Conservation (phyloP, 257 asterid species). For the Mitragyna speciosa region DNA sequence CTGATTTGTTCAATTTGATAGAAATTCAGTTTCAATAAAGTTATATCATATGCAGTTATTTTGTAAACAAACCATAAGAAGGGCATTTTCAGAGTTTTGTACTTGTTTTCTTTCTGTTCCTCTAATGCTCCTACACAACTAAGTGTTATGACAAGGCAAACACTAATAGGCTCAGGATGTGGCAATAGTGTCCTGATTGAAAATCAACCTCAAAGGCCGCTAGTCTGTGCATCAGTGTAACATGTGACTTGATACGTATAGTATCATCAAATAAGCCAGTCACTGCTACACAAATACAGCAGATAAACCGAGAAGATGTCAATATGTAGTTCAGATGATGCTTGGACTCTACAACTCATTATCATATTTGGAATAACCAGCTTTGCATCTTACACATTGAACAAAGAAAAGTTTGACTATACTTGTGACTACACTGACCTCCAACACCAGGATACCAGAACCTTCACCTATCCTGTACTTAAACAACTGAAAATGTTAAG, state of each 20-base stretch:
- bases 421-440: slow-evolving; percentile 51
- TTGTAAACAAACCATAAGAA: too few relatives aligned
- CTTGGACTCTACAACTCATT: background rate
- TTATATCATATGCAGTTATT: too few relatives aligned
- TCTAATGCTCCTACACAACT: too few relatives aligned
- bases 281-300: background rate
- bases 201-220: background rate
- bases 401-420: background rate
- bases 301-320: background rate
- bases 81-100: too few relatives aligned
- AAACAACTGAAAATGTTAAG: slow-evolving; percentile 23
- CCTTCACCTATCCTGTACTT: slow-evolving; percentile 91
- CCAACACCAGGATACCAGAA: slow-evolving; percentile 82
- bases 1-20: too few relatives aligned
- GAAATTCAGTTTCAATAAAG: too few relatives aligned
- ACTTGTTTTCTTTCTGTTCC: too few relatives aligned
- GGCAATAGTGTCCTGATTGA: too few relatives aligned
- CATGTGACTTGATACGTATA: background rate
- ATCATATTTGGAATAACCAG: background rate
- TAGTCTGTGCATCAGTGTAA: background rate
- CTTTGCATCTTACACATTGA: background rate
- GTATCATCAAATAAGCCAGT: background rate
- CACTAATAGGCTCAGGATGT: too few relatives aligned
- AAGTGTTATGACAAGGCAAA: too few relatives aligned
- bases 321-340: background rate